Conservation (phyloP, 108 stramenopile genomes). For the Nitzschia sp. region DNA sequence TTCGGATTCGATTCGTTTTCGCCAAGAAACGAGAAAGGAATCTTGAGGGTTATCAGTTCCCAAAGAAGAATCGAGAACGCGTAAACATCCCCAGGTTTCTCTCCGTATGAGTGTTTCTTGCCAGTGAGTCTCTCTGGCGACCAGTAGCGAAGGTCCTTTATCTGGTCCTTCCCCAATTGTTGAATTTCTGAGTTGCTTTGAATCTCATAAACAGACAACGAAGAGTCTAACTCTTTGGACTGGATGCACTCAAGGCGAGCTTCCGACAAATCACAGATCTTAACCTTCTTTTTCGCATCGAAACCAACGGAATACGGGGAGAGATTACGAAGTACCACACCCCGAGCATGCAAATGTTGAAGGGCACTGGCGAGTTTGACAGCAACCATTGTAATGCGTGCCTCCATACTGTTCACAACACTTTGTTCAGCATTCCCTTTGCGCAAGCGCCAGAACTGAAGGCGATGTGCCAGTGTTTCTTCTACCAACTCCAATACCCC, state of each 20-base stretch:
- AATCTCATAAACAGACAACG: not conserved
- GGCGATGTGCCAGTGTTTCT: not conserved
- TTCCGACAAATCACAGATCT: not conserved
- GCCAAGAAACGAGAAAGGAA: not conserved
- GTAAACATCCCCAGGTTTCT: slow-evolving; percentile 6
- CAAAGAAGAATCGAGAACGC: not conserved
- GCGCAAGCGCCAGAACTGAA: not conserved
- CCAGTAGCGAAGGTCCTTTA: not conserved
- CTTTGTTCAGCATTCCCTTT: not conserved
- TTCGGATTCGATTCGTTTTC: not conserved
- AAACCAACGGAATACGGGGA: not conserved
- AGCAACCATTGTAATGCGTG: not conserved
- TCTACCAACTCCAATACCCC: slow-evolving; percentile 6
- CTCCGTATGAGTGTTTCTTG: not conserved
- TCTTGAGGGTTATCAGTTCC: not conserved
- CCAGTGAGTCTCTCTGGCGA: not conserved
- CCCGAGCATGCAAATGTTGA: not conserved
- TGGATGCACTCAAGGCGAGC: not conserved
- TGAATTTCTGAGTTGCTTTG: not conserved
- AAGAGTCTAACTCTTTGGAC: not conserved
- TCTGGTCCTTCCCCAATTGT: not conserved
- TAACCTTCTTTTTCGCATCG: not conserved
- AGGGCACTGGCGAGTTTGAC: slow-evolving; percentile 7
- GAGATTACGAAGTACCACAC: not conserved
- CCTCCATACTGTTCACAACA: not conserved